Base-by-base conservation (phyloP, 257 asterid species). In the Sherardia arvensis region DNA sequence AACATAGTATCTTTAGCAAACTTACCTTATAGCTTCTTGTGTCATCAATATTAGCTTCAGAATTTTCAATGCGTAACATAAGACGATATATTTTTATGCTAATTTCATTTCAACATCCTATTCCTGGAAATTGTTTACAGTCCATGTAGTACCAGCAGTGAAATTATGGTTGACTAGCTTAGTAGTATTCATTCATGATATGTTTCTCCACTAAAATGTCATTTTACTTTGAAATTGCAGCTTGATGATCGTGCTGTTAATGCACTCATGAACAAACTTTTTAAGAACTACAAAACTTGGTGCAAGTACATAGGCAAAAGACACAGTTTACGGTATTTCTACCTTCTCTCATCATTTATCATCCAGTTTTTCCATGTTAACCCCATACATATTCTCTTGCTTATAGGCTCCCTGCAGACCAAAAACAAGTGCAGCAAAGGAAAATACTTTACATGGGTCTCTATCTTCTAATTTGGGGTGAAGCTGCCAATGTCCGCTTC, bases 401-500 rank as follows among this genome's bases (percentile, higher is more conserved):
- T 48, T 58, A 49, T 68, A 93, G 99, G 84, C 97, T 93, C 66
- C 99, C 99, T 68, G 87, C 87, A 80, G 94, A 79, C 22, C 85
- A 81, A 61, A 72, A 53, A 56, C 97, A 87, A 64, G 96, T 83
- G 75, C 97, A 90, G 67, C 99, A 93, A 70, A 79, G 97, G 67
- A 93, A 84, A 79, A 73, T 93, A 72, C 97, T 93, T 62, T 89
- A 93, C 74, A 87, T 93, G 99, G 95, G 97, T 61, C 96, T 93
- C 59, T 93, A 87, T 78, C 97, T 93, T 77, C 96, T 93, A 72
- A 87, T 93, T 65, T 93, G 99, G 99, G 99, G 99, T n/a, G 99
- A 93, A 82, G 99, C 95, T 51, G 97, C 95, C 71, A 93, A 93
- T 64, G 68, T 90, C 20, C 91, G 97, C 59, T 93, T 93, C 87